Percentiles rank a stretch among this genome's conserved stretches.
Evolutionary conservation across 345 rosid species (phyloP).

Genomic region (Erodium maritimum): DNA sequence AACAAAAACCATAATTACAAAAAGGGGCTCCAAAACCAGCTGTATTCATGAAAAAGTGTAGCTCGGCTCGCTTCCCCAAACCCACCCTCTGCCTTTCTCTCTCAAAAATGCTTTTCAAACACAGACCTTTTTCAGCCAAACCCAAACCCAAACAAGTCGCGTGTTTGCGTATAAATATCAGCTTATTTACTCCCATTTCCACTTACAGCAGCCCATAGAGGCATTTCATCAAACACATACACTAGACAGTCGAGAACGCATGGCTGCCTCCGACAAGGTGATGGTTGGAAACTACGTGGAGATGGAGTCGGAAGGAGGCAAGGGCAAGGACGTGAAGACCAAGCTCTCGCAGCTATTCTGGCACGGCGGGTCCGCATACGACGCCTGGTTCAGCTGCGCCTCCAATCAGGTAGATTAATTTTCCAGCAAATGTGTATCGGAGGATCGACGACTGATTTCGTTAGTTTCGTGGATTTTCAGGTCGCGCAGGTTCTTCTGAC

Average conservation of each 20-base stretch:
- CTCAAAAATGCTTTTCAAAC: neutral
- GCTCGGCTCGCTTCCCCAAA: neutral
- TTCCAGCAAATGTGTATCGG: too few species aligned
- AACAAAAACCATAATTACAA: constrained; percentile 15
- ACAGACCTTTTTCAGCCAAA: neutral
- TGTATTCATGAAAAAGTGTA: constrained; percentile 9
- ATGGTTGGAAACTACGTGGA: constrained; percentile 84
- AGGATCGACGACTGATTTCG: too few species aligned
- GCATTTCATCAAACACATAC: too few species aligned
- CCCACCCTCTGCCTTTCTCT: constrained; percentile 1
- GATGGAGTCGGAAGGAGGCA: constrained; percentile 79
- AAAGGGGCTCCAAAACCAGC: constrained; percentile 7
- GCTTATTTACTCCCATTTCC: too few species aligned
- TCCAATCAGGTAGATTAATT: constrained; percentile 60
- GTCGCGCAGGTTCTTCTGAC: constrained; percentile 99
- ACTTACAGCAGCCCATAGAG: too few species aligned
- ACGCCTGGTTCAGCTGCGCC: constrained; percentile 99
- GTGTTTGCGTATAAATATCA: neutral
- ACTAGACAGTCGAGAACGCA: too few species aligned
- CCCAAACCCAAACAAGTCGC: neutral
- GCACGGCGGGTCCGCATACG: constrained; percentile 97
- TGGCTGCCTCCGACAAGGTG: constrained; percentile 59
- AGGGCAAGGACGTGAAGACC: constrained; percentile 41
- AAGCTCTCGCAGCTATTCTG: constrained; percentile 64
- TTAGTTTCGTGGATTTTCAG: constrained; percentile 21